Evolutionary conservation across 768 basidiomycete genomes (phyloP).

Genomic region (Collybiopsis luxurians): DNA sequence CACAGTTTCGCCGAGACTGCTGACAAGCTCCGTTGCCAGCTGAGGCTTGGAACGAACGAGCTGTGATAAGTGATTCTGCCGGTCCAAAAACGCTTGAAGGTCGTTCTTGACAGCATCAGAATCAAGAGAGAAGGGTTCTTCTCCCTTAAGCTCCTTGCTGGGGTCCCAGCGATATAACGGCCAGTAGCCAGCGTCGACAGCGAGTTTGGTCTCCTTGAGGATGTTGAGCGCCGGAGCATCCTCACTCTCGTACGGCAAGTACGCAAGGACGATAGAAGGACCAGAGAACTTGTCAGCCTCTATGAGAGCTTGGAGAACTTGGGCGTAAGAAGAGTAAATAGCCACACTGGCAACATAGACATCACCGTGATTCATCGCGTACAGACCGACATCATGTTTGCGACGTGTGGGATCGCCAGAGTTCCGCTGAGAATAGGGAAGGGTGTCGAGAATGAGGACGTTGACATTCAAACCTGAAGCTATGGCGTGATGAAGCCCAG

Average conservation of each 20-base stretch:
- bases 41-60: constrained; percentile 79
- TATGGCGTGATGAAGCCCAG: constrained; percentile 92
- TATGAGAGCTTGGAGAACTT: constrained; percentile 85
- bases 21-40: constrained; percentile 78
- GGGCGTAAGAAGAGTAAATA: constrained; percentile 92
- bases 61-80: constrained; percentile 95
- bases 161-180: constrained; percentile 99
- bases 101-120: constrained; percentile 94
- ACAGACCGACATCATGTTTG: constrained; percentile 95
- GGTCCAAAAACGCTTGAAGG: constrained; percentile 88
- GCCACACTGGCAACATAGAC: constrained; percentile 96
- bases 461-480: constrained; percentile 91
- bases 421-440: constrained; percentile 82
- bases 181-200: constrained; percentile 97
- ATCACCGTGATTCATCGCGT: constrained; percentile 98
- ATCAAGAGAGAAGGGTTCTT: constrained; percentile 90
- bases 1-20: constrained; percentile 80
- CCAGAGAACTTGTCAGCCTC: constrained; percentile 92
- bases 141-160: constrained; percentile 65
- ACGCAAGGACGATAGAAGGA: constrained; percentile 90
- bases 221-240: constrained; percentile 78
- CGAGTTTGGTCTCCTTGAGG: constrained; percentile 96
- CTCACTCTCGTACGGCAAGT: constrained; percentile 86
- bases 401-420: constrained; percentile 67
- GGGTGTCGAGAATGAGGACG: constrained; percentile 90